Evolutionary conservation across 805 yeast genomes (phyloP).

Genomic region (Schizosaccharomyces cryophilus): DNA sequence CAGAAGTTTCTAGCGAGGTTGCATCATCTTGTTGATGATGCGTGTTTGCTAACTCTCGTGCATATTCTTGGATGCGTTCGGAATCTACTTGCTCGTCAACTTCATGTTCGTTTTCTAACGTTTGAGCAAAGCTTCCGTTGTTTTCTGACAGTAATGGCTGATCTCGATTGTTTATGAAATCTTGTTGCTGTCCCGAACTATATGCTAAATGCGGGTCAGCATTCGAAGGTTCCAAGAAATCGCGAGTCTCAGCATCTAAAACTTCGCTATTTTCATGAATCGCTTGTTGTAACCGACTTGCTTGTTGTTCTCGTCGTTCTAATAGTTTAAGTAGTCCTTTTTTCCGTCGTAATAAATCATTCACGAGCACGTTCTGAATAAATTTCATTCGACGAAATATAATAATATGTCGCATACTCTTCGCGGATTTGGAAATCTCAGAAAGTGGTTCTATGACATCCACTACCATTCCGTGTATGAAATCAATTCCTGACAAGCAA

Average conservation of each 20-base stretch:
- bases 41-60: neutral
- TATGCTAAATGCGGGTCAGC: too few species aligned
- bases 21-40: neutral
- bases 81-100: neutral
- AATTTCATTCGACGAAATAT: constrained; percentile 36
- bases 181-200: too few species aligned
- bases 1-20: neutral
- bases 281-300: constrained; percentile 18
- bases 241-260: too few species aligned
- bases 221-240: too few species aligned
- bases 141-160: too few species aligned
- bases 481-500: constrained; percentile 25
- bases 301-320: constrained; percentile 22
- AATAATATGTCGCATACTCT: constrained; percentile 30
- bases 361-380: constrained; percentile 25
- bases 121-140: too few species aligned
- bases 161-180: too few species aligned
- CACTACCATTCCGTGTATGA: constrained; percentile 29
- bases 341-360: constrained; percentile 18
- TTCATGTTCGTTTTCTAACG: neutral
- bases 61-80: neutral
- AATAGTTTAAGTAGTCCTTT: constrained; percentile 15
- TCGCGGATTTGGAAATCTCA: constrained; percentile 43
- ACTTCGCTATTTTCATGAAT: neutral
- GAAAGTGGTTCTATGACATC: constrained; percentile 45